phyloP scores from a whole-genome alignment of 2,329 filamentous ascomycete genomes.

The Ceratocystiopsis sp. region DNA sequence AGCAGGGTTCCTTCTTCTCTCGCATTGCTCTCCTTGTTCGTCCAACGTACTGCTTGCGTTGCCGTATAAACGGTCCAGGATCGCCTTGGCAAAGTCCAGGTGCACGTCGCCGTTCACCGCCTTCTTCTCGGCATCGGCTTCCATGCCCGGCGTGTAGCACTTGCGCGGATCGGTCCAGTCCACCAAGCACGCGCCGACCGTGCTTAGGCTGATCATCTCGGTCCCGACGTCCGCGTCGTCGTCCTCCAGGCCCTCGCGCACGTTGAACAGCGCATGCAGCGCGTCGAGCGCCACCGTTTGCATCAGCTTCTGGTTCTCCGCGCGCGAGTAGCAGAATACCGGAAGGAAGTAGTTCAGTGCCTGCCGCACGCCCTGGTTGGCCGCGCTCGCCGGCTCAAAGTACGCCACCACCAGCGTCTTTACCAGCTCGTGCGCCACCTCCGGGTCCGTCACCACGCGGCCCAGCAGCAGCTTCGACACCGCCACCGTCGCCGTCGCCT shows the following conservation, averaged over 20 bases:
- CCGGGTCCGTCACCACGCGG: conserved; percentile 53
- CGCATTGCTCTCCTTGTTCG: too few species aligned
- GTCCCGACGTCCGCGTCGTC: conserved; percentile 60
- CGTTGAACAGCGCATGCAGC: conserved; percentile 56
- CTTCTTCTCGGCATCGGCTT: conserved; percentile 40
- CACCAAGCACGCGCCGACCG: conserved; percentile 66
- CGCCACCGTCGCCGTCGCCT: conserved; percentile 64
- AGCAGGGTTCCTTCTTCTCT: conserved; percentile 6
- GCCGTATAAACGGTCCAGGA: conserved; percentile 56
- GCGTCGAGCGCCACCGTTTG: conserved; percentile 54
- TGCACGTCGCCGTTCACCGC: conserved; percentile 62
- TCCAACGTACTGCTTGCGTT: conserved; percentile 45
- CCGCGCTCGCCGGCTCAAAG: conserved; percentile 68
- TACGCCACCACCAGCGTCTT: conserved; percentile 73
- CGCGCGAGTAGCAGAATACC: conserved; percentile 75
- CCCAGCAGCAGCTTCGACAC: conserved; percentile 77
- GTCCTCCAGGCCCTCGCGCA: conserved; percentile 55
- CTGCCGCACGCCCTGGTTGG: conserved; percentile 71
- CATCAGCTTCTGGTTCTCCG: conserved; percentile 74
- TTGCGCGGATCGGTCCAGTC: conserved; percentile 95
- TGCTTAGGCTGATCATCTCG: conserved; percentile 61
- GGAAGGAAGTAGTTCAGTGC: conserved; percentile 86
- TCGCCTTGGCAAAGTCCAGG: conserved; percentile 57
- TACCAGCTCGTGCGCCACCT: conserved; percentile 56
- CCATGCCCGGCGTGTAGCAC: conserved; percentile 36